These are phyloP conservation scores for Schwanniomyces vanrijiae DNA, from an alignment of 805 yeast genomes.

Conservation along the genomic window DNA sequence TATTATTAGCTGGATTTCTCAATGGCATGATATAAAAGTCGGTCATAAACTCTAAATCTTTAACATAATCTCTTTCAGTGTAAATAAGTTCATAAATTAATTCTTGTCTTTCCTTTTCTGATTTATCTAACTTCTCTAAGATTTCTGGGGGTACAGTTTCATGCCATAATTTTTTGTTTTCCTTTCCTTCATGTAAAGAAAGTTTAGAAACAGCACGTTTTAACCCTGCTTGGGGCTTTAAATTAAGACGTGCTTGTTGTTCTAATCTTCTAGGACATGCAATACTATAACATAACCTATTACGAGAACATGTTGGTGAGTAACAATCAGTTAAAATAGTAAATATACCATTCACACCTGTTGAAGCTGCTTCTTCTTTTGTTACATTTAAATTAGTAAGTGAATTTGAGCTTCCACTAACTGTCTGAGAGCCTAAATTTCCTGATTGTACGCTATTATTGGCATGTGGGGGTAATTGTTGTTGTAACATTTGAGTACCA, in stretches of 20 bases:
- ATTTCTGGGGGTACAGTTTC: conserved; percentile 82
- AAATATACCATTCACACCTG: conserved; percentile 83
- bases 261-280: conserved; percentile 95
- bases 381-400: neutral
- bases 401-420: conserved; percentile 7
- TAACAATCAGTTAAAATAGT: conserved; percentile 92
- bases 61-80: conserved; percentile 93
- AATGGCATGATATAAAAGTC: conserved; percentile 94
- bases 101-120: conserved; percentile 91
- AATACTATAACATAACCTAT: conserved; percentile 85
- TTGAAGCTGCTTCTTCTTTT: conserved; percentile 13
- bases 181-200: conserved; percentile 67
- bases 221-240: conserved; percentile 85
- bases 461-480: conserved; percentile 18
- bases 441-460: conserved; percentile 13
- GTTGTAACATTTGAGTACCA: conserved; percentile 14
- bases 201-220: conserved; percentile 70
- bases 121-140: conserved; percentile 75
- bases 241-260: conserved; percentile 88
- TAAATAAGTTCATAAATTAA: conserved; percentile 90
- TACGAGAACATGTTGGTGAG: conserved; percentile 93
- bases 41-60: conserved; percentile 87
- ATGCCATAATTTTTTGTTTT: conserved; percentile 88
- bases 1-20: conserved; percentile 67
- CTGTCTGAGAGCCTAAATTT: conserved; percentile 15